Base-by-base conservation (phyloP, 148 eudicot genomes). In the Diospyros lotus region DNA sequence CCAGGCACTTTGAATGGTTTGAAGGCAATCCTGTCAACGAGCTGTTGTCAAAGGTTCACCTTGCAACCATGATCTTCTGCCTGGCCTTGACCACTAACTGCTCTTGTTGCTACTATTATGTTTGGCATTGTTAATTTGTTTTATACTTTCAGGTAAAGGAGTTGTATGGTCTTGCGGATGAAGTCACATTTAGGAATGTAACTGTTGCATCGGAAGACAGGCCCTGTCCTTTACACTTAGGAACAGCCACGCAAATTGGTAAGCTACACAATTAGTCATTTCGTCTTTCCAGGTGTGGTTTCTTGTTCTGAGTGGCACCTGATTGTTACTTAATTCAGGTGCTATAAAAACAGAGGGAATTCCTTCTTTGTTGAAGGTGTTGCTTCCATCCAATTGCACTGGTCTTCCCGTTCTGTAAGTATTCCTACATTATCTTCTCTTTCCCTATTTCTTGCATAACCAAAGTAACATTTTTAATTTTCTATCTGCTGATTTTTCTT, bases 221-320 rank as follows among this genome's bases (percentile, higher is more conserved):
- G 86, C 99, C 99, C 18, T 91, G 84, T 66, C 89, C 99, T 75
- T 85, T 95, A 77, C 91, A 91, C 86, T 81, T 95, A 42, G 99
- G 98, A 81, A 91, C 99, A 54, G 99, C 99, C 67, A 90, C 99
- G 76, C 98, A 93, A 85, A 95, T 95, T 75, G 99, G 98, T 95
- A 66, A 50, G 89, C 73, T 10, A 28, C 28, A 28, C 28, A 28
- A 28, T 28, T 28, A 28, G 28, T 65, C 44, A 17, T 80, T 28
- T 12, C 41, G 28, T 60, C 28, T 28, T 0, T 13, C 9, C 41
- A 10, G 39, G 61, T 68, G 1, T 4, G 51, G 42, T 39, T 70
- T 45, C 41, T 11, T 5, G 43, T 63, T 52, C 39, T 13, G 38
- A 39, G 44, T 18, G 65, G 5, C 50, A 41, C 17, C 1, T 59